Evolutionary conservation across 1,284 basidiomycete genomes (phyloP), one percentile per base, ranked within the genome.

Genomic region (Sparassis latifolia): DNA sequence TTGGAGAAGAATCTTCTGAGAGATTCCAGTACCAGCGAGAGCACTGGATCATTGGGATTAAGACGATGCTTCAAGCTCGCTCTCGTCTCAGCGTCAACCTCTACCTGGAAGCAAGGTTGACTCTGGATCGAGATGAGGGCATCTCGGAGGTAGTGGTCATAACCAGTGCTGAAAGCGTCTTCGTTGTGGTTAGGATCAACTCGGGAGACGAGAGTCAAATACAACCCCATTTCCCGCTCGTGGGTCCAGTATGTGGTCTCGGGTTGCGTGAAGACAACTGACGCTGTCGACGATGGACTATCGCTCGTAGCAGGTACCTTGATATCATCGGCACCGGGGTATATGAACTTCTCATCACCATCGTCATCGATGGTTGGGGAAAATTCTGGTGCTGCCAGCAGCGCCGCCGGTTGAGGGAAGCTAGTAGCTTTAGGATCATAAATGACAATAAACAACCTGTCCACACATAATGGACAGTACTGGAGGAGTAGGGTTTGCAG

Each of bases 1-100:
- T 95, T 91, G 3, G 80, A 79, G 66, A 97, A 92, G 75, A 97
- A 96, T 49, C 73, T 75, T 37, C 85, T 72, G 7, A 96, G 68
- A 12, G 77, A 77, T 43, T 85, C 80, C 37, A 97, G 76, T 20
- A 97, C 64, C 32, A 80, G 68, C 3, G 83, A 80, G 20, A 96
- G 69, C 7, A 95, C 72, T 1, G 86, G 80, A 61, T 97, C 94
- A 52, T 82, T 82, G 38, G 86, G 77, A 55, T 85, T 84, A n/a
- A 97, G 69, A 5, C 79, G 75, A 62, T 94, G 89, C 60, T 85
- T 86, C 51, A 70, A 60, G 54, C 74, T 74, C 37, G 67, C 67
- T 33, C 74, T 65, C 5, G 65, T 58, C 29, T 76, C 72, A 12
- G 64, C 62, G 46, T 76, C 69, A 3, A 74, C 54, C 30, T 70